These are phyloP conservation scores for Moricandia arvensis DNA, from an alignment of 345 rosid species.

Conservation along the genomic window DNA sequence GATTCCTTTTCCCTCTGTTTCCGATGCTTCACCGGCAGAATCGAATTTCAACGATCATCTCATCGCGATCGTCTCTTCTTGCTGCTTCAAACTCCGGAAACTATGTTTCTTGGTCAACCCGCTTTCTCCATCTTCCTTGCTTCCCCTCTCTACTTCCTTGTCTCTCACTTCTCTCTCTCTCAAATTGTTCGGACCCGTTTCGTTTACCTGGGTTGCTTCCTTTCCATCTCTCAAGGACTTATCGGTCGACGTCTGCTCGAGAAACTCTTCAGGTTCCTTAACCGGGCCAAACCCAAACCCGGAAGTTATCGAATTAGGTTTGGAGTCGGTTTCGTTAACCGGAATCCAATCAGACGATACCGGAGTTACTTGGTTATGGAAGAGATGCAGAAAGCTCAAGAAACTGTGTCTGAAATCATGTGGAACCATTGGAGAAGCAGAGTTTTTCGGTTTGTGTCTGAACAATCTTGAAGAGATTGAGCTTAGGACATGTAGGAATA, in stretches of 20 bases:
- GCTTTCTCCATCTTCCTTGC: constrained; percentile 45
- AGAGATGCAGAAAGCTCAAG: constrained; percentile 58
- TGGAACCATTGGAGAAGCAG: constrained; percentile 67
- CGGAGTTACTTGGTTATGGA: constrained; percentile 65
- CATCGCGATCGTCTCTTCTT: constrained; percentile 45
- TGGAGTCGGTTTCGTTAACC: constrained; percentile 54
- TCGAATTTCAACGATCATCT: constrained; percentile 38
- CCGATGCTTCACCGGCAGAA: neutral
- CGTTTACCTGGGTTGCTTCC: constrained; percentile 55
- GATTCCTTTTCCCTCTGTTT: neutral
- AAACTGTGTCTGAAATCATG: constrained; percentile 63
- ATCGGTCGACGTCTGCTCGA: constrained; percentile 40
- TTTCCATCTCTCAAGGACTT: constrained; percentile 64
- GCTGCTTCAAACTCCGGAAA: constrained; percentile 46
- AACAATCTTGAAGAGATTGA: constrained; percentile 60
- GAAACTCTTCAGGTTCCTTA: constrained; percentile 8
- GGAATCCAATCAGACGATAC: constrained; percentile 59
- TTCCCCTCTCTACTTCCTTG: constrained; percentile 49
- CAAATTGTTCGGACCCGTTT: constrained; percentile 49
- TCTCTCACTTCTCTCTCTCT: constrained; percentile 59
- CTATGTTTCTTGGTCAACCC: constrained; percentile 65
- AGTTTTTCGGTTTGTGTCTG: constrained; percentile 46
- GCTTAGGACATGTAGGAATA: constrained; percentile 64
- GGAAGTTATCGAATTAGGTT: constrained; percentile 52
- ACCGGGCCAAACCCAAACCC: constrained; percentile 30